Evolutionary conservation across 2,329 filamentous ascomycete genomes (phyloP).

Genomic region (Helminthosporium solani): DNA sequence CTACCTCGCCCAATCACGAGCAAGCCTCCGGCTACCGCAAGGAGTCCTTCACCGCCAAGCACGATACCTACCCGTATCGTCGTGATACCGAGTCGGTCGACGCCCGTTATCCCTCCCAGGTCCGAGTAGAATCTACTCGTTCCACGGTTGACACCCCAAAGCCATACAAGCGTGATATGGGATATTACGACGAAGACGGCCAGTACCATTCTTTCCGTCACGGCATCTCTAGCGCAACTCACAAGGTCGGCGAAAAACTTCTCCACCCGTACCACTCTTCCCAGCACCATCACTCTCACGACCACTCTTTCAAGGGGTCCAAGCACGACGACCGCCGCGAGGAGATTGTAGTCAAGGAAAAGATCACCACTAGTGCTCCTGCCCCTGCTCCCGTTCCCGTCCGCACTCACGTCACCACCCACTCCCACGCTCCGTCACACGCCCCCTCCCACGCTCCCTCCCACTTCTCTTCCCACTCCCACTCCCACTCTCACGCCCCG

Average conservation of each 20-base stretch:
- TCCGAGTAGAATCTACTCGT: slow-evolving; percentile 53
- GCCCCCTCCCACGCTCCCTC: slow-evolving; percentile 53
- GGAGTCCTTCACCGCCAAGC: slow-evolving; percentile 44
- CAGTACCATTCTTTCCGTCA: slow-evolving; percentile 74
- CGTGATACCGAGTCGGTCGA: slow-evolving; percentile 36
- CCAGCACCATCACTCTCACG: slow-evolving; percentile 49
- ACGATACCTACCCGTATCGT: slow-evolving; percentile 43
- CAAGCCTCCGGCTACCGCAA: slow-evolving; percentile 40
- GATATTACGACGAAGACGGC: slow-evolving; percentile 78
- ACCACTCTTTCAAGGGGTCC: slow-evolving; percentile 39
- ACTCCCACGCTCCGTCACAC: slow-evolving; percentile 43
- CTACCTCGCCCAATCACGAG: slow-evolving; percentile 42
- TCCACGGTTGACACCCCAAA: slow-evolving; percentile 55
- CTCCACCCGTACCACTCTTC: slow-evolving; percentile 63
- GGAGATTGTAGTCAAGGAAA: slow-evolving; percentile 53
- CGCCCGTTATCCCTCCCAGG: slow-evolving; percentile 47
- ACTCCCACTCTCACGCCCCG: slow-evolving; percentile 43
- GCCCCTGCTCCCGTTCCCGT: slow-evolving; percentile 33
- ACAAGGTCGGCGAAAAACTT: slow-evolving; percentile 59
- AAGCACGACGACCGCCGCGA: slow-evolving; percentile 41
- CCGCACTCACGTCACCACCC: slow-evolving; percentile 33
- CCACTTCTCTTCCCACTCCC: slow-evolving; percentile 35
- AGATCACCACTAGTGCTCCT: slow-evolving; percentile 32
- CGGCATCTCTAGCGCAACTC: slow-evolving; percentile 64
- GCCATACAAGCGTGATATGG: slow-evolving; percentile 63